These are phyloP conservation scores for Chlorella sp. DNA, from an alignment of 139 green algal genomes.

Conservation along the genomic window DNA sequence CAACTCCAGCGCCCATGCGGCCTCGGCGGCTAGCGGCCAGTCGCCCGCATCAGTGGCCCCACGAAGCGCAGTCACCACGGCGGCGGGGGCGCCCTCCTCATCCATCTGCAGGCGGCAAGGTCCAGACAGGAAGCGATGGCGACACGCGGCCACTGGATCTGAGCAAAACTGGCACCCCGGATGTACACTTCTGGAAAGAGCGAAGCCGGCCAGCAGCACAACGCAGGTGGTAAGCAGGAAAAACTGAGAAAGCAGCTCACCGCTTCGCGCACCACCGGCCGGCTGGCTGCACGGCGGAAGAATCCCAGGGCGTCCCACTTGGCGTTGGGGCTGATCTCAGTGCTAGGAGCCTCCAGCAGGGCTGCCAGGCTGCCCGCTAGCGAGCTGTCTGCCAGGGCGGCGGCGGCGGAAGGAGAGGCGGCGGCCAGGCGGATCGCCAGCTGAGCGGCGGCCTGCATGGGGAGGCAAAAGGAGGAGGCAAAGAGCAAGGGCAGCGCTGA, in stretches of 20 bases:
- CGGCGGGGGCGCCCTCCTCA: neutral
- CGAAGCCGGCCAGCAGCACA: too few species aligned
- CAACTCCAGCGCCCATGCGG: constrained; percentile 27
- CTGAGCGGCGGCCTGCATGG: neutral
- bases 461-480: too few species aligned
- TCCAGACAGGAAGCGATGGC: too few species aligned
- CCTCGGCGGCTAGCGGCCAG: constrained; percentile 18
- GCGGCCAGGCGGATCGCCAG: neutral
- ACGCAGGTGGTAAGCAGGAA: too few species aligned
- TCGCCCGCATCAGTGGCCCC: neutral
- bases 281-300: neutral
- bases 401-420: neutral
- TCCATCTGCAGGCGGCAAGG: neutral
- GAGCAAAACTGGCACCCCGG: neutral
- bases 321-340: neutral
- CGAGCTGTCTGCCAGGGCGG: neutral
- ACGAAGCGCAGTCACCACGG: constrained; percentile 1
- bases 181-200: too few species aligned
- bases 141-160: too few species aligned
- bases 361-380: neutral
- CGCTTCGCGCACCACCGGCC: neutral
- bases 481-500: neutral
- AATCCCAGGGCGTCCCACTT: neutral
- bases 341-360: constrained; percentile 7
- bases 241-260: neutral